Conservation (phyloP, 2,329 filamentous ascomycete species). For the Pseudogymnoascus pannorum region DNA sequence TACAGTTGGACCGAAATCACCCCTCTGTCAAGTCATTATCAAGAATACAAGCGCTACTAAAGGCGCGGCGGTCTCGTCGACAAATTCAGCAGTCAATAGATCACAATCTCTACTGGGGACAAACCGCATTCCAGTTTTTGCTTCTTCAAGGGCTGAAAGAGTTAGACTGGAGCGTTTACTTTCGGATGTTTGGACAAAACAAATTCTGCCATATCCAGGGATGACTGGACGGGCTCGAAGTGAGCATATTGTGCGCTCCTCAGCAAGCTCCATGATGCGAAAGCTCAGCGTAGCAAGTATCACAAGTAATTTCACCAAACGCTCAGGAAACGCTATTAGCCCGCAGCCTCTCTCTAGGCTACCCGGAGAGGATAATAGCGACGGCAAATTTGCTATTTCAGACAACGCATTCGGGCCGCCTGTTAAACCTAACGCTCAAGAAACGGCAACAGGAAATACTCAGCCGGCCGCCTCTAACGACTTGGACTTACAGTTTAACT, state of each 20-base stretch:
- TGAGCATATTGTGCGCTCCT: constrained; percentile 66
- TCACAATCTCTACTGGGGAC: constrained; percentile 74
- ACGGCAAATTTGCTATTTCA: not conserved
- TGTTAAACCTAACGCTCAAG: not conserved
- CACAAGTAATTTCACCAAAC: constrained; percentile 66
- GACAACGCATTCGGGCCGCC: not conserved
- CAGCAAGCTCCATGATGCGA: constrained; percentile 80
- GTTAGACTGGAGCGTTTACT: constrained; percentile 68
- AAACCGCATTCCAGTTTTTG: constrained; percentile 60
- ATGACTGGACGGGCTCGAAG: constrained; percentile 60
- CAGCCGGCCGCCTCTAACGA: not conserved
- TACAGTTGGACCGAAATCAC: constrained; percentile 61
- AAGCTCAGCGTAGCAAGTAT: constrained; percentile 81
- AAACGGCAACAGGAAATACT: not conserved
- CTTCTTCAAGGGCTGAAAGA: constrained; percentile 67
- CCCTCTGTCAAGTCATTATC: constrained; percentile 70
- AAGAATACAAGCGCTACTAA: constrained; percentile 72
- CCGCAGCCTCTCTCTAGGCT: not conserved
- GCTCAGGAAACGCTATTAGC: constrained; percentile 49
- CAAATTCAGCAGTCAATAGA: constrained; percentile 54
- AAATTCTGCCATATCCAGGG: constrained; percentile 73
- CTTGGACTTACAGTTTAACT: not conserved
- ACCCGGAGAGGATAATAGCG: not conserved
- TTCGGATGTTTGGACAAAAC: constrained; percentile 75
- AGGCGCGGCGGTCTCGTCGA: constrained; percentile 40